Evolutionary conservation across 768 basidiomycete species (phyloP).

Genomic region (Macrolepiota dolichaula): DNA sequence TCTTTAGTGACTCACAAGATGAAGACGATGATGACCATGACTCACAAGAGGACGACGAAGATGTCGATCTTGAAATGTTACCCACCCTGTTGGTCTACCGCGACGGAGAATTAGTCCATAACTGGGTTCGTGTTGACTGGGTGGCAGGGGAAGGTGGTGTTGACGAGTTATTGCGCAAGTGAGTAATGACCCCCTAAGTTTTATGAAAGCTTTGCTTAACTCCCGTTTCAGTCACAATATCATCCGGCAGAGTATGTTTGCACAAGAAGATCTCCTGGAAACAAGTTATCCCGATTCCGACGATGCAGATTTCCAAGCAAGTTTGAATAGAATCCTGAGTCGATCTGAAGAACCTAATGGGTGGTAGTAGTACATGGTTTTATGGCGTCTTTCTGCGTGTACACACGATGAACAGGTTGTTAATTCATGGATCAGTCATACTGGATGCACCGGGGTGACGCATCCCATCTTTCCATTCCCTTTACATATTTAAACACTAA

Average conservation of each 20-base stretch:
- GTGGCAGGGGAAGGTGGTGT: constrained; percentile 68
- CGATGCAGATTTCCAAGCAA: constrained; percentile 12
- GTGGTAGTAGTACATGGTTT: not conserved
- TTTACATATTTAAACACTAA: too few relatives aligned
- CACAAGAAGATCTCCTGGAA: constrained; percentile 2
- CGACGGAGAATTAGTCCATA: constrained; percentile 78
- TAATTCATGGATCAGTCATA: not conserved
- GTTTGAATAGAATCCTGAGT: constrained; percentile 5
- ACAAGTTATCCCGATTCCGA: constrained; percentile 3
- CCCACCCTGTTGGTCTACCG: constrained; percentile 79
- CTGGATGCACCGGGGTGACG: not conserved
- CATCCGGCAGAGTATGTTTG: not conserved
- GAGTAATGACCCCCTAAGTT: constrained; percentile 13
- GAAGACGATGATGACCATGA: constrained; percentile 39
- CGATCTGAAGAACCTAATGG: not conserved
- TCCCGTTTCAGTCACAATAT: not conserved
- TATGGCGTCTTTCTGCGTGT: not conserved
- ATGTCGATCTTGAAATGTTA: constrained; percentile 76
- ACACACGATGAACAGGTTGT: not conserved
- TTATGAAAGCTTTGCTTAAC: too few relatives aligned
- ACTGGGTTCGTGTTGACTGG: constrained; percentile 89
- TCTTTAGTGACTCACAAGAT: constrained; percentile 35
- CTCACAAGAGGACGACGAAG: constrained; percentile 39
- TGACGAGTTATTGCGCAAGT: constrained; percentile 68
- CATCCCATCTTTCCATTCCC: not conserved